Percentiles rank a stretch among this genome's conserved stretches.
Evolutionary conservation across 768 basidiomycete genomes (phyloP).

Genomic region (Brasilioporus rufonigricans): DNA sequence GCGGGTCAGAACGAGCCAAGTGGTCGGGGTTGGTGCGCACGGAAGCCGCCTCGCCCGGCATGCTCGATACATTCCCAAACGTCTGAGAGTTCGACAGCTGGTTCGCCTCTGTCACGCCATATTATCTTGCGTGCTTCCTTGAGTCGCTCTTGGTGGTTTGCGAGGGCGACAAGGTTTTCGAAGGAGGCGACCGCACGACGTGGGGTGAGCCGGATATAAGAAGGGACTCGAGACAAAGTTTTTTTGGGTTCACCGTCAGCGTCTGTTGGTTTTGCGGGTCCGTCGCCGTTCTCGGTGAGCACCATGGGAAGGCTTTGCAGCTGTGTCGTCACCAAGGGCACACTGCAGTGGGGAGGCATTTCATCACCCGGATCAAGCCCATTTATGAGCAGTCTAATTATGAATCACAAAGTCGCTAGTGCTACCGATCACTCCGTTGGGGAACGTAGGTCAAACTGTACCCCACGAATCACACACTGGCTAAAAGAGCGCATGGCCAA

Average conservation of each 20-base stretch:
- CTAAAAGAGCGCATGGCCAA: neutral
- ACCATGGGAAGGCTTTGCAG: too few species aligned
- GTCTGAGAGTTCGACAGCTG: conserved; percentile 62
- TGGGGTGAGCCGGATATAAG: conserved; percentile 51
- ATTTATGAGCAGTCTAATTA: too few species aligned
- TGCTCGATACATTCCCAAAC: conserved; percentile 69
- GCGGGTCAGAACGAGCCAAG: neutral
- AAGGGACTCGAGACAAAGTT: conserved; percentile 20
- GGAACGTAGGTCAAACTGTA: neutral
- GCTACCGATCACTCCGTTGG: conserved; percentile 3
- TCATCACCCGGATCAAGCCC: neutral
- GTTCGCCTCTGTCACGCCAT: conserved; percentile 79
- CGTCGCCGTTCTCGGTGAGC: conserved; percentile 2
- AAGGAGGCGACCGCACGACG: conserved; percentile 68
- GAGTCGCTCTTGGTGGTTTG: conserved; percentile 77
- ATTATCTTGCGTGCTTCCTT: conserved; percentile 75
- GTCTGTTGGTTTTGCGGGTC: neutral
- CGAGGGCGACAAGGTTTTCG: conserved; percentile 80
- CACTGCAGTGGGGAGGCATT: neutral
- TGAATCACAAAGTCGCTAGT: neutral
- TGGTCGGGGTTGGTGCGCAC: conserved; percentile 43
- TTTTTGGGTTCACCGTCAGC: neutral
- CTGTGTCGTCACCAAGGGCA: neutral
- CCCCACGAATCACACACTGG: neutral
- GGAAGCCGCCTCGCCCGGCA: conserved; percentile 64